Percentiles rank a stretch among this genome's conserved stretches.
Evolutionary conservation across 495 filamentous ascomycete genomes (phyloP).

Genomic region (Neurospora sp.): DNA sequence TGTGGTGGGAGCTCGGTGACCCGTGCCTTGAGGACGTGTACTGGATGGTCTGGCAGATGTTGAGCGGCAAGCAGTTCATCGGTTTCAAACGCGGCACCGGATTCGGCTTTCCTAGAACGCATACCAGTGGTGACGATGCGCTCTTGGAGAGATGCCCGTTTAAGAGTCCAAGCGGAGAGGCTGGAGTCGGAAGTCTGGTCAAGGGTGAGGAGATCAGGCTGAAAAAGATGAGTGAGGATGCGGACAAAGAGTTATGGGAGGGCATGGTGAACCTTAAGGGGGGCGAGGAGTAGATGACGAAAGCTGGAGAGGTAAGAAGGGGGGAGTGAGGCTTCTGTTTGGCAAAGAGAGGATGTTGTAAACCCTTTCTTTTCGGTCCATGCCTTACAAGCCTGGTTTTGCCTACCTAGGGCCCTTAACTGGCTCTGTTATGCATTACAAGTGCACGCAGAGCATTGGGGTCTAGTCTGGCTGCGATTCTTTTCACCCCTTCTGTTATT

Average conservation of each 20-base stretch:
- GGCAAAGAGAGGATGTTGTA: not conserved
- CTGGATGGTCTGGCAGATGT: slow-evolving; percentile 17
- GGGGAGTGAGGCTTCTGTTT: not conserved
- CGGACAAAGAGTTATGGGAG: not conserved
- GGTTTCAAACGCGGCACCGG: slow-evolving; percentile 13
- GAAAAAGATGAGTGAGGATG: not conserved
- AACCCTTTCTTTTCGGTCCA: not conserved
- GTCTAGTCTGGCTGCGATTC: not conserved
- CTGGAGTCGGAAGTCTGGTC: not conserved
- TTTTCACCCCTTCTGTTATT: not conserved
- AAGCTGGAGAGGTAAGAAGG: not conserved
- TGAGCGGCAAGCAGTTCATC: slow-evolving; percentile 11
- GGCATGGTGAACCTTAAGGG: not conserved
- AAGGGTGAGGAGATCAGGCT: not conserved
- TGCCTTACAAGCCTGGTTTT: not conserved
- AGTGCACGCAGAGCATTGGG: not conserved
- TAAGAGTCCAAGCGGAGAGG: slow-evolving; percentile 10
- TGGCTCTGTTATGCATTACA: not conserved
- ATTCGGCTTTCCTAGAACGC: slow-evolving; percentile 8
- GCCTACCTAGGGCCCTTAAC: not conserved
- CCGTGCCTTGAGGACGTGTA: slow-evolving; percentile 19
- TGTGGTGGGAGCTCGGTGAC: slow-evolving; percentile 14
- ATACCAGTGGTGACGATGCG: not conserved
- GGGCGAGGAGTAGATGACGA: not conserved
- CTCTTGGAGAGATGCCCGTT: slow-evolving; percentile 9